Conservation (phyloP, 768 basidiomycete species). For the Kwoniella sp. region DNA sequence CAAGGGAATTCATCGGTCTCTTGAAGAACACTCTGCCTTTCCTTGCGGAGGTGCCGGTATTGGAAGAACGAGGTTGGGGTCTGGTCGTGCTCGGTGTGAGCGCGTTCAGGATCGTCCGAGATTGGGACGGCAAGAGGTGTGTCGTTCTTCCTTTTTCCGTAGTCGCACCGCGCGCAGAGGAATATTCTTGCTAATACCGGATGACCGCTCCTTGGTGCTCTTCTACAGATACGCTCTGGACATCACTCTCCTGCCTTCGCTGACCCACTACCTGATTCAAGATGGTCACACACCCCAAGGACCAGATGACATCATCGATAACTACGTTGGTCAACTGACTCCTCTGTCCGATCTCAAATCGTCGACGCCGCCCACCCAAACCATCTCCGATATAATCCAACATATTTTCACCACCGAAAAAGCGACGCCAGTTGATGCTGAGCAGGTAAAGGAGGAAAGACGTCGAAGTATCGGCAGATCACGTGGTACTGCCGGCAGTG, state of each 20-base stretch:
- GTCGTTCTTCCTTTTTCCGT: slow-evolving; percentile 1
- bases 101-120: slow-evolving; percentile 38
- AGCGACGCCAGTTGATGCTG: slow-evolving; percentile 1
- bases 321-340: slow-evolving; percentile 11
- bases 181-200: not conserved
- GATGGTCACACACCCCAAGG: slow-evolving; percentile 10
- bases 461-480: not conserved
- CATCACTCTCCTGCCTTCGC: slow-evolving; percentile 23
- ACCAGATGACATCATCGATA: slow-evolving; percentile 10
- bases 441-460: not conserved
- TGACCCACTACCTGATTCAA: slow-evolving; percentile 28
- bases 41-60: slow-evolving; percentile 67
- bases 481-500: no score
- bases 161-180: not conserved
- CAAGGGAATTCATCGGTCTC: slow-evolving; percentile 38
- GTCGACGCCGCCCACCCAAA: not conserved
- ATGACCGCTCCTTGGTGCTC: no score
- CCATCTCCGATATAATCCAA: not conserved
- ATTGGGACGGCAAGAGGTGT: slow-evolving; percentile 26
- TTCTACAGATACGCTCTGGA: slow-evolving; percentile 41
- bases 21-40: slow-evolving; percentile 67
- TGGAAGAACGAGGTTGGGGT: slow-evolving; percentile 4
- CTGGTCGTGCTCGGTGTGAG: slow-evolving; percentile 30
- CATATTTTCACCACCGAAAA: not conserved
- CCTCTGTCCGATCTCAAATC: not conserved